phyloP scores from a whole-genome alignment of 768 basidiomycete species.

The Termitomyces sp. region DNA sequence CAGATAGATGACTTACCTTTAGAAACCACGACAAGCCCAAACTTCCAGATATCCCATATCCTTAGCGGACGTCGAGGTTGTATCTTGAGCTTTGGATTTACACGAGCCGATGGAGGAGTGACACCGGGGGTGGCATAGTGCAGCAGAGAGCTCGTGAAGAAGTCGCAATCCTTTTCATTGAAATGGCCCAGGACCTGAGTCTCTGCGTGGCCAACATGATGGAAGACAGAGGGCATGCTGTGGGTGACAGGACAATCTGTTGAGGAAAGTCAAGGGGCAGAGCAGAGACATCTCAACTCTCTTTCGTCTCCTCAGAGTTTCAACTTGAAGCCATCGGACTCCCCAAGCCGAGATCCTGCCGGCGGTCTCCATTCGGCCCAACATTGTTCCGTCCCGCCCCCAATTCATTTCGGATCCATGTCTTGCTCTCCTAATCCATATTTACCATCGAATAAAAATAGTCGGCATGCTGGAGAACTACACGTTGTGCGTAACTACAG shows the following conservation, averaged over 20 bases:
- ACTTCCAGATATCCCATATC: constrained; percentile 71
- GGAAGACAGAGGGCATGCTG: constrained; percentile 18
- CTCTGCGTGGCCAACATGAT: constrained; percentile 9
- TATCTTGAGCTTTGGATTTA: constrained; percentile 64
- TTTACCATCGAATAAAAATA: neutral
- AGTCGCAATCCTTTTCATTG: constrained; percentile 14
- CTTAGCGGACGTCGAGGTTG: constrained; percentile 51
- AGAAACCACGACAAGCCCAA: constrained; percentile 57
- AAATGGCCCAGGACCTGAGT: constrained; percentile 6
- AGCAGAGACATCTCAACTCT: constrained; percentile 10
- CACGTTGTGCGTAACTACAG: neutral
- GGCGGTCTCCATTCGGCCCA: neutral
- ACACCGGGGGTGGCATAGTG: constrained; percentile 69
- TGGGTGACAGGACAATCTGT: neutral
- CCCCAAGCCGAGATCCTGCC: constrained; percentile 7
- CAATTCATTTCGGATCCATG: neutral
- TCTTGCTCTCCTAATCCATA: constrained; percentile 2
- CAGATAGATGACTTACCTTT: constrained; percentile 45
- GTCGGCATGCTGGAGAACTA: neutral
- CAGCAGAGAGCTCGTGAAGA: constrained; percentile 30
- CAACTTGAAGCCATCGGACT: neutral
- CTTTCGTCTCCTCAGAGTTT: neutral
- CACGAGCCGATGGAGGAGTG: constrained; percentile 68
- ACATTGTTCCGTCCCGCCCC: constrained; percentile 1
- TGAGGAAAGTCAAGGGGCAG: constrained; percentile 2